Base-by-base conservation (phyloP, 208 protist species). In the Paratrypanosoma confusum region DNA sequence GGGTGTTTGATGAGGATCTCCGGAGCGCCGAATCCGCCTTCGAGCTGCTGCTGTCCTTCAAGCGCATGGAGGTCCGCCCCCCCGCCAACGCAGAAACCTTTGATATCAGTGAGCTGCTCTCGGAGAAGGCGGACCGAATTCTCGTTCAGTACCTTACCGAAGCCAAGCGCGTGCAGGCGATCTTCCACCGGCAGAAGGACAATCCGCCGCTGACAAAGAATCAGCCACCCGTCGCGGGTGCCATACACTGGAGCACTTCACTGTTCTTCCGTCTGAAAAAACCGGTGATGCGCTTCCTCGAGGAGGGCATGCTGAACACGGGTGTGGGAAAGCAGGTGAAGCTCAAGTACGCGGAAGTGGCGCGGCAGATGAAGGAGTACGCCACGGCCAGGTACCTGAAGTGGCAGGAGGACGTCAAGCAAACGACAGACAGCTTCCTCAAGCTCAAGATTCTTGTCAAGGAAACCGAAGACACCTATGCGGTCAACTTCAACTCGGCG, bases 251-350 rank as follows among this genome's bases (percentile, higher is more conserved):
- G 96, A 94, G 91, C 39, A 86, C 90, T 35, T 95, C 90, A 7
- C 79, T 99, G 34, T 98, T 98, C 53, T 75, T 97, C 50, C 71
- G 91, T 36, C 78, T 99, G 32, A 99, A 98, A 68, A 96, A 92
- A 60, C 83, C 96, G 5, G 96, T 99, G 23, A 39, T 96, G 39
- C 75, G 82, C 29, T 98, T 99, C 46, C 75, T 97, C 58, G 53
- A 71, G 37, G 73, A 96, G 39, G 74, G 78, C n/a, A 91, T 97
- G 73, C 58, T 97, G 18, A 57, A 38, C n/a, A 90, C 83, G 6
- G 57, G 82, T 28, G 80, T 93, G 68, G 94, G 95, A 23, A 68
- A 81, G 39, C 67, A 83, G 40, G 81, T 96, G n/a, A 74, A 77
- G 47, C 57, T 75, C 16, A 90, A 88, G 58, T 97, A 97, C 77